These are phyloP conservation scores for Exserohilum turcica DNA, from an alignment of 2,329 filamentous ascomycete species.

Conservation along the genomic window DNA sequence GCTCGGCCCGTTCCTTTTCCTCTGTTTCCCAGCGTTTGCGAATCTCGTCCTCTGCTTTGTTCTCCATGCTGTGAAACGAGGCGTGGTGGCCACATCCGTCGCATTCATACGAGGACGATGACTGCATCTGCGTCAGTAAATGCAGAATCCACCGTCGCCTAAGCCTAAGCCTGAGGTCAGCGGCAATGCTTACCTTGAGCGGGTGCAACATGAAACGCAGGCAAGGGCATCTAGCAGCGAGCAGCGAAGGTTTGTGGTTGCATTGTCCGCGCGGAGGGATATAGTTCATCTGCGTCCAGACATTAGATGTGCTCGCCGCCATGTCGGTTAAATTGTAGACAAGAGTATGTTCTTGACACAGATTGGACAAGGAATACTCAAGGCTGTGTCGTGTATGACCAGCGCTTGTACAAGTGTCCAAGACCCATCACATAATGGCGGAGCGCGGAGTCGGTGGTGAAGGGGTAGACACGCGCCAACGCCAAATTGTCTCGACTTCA, in stretches of 20 bases:
- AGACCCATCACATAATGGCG: constrained; percentile 2
- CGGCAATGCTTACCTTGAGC: constrained; percentile 51
- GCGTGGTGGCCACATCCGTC: constrained; percentile 63
- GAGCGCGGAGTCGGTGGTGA: not conserved
- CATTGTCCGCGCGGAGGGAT: constrained; percentile 57
- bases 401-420: not conserved
- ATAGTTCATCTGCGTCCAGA: constrained; percentile 60
- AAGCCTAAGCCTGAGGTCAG: not conserved
- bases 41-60: constrained; percentile 55
- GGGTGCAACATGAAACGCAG: constrained; percentile 63
- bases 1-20: constrained; percentile 37
- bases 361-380: not conserved
- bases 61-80: constrained; percentile 60
- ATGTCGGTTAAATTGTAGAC: constrained; percentile 9
- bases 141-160: not conserved
- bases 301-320: constrained; percentile 42
- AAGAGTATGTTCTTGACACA: not conserved
- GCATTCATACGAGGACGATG: constrained; percentile 59
- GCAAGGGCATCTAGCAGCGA: constrained; percentile 57
- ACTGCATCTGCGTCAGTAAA: constrained; percentile 30
- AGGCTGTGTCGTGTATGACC: not conserved
- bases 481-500: constrained; percentile 29
- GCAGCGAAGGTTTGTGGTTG: constrained; percentile 55
- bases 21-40: constrained; percentile 53
- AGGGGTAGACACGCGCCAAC: constrained; percentile 11